phyloP scores from a whole-genome alignment of 2,329 filamentous ascomycete genomes.

The Calonectria ilicicola region DNA sequence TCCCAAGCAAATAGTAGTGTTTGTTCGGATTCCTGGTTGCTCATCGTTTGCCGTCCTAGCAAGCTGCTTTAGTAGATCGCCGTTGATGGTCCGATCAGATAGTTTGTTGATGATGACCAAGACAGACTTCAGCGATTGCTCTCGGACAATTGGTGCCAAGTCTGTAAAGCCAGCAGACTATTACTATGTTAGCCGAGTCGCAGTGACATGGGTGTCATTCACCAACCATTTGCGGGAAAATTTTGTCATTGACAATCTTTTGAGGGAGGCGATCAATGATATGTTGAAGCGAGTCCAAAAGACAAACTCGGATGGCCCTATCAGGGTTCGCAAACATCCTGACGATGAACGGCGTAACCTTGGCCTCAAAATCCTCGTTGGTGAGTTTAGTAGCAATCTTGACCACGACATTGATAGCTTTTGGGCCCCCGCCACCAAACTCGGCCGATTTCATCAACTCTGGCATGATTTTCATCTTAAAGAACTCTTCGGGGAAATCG shows the following conservation, averaged over 20 bases:
- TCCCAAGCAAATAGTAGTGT: slow-evolving; percentile 96
- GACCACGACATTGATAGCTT: slow-evolving; percentile 88
- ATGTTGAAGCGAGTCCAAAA: slow-evolving; percentile 86
- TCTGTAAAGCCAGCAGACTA: slow-evolving; percentile 96
- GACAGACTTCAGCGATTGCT: slow-evolving; percentile 96
- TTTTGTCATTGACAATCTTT: slow-evolving; percentile 93
- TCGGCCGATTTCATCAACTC: slow-evolving; percentile 99
- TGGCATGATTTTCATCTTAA: slow-evolving; percentile 95
- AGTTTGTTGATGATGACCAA: slow-evolving; percentile 89
- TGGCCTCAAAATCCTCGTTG: slow-evolving; percentile 88
- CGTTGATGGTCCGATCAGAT: slow-evolving; percentile 92
- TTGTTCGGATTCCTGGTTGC: slow-evolving; percentile 95
- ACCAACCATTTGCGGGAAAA: slow-evolving; percentile 90
- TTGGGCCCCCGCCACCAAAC: slow-evolving; percentile 94
- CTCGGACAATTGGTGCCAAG: slow-evolving; percentile 87
- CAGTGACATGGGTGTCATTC: background rate
- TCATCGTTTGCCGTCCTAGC: slow-evolving; percentile 98
- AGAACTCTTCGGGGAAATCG: slow-evolving; percentile 97
- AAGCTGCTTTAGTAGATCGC: slow-evolving; percentile 88
- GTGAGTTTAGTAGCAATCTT: slow-evolving; percentile 91
- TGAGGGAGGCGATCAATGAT: slow-evolving; percentile 94
- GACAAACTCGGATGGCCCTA: slow-evolving; percentile 88
- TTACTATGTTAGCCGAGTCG: slow-evolving; percentile 39
- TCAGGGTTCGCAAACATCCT: slow-evolving; percentile 92
- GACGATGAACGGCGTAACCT: slow-evolving; percentile 87